Conservation (phyloP, 1,284 basidiomycete species). For the Ceratobasidium papillatum region DNA sequence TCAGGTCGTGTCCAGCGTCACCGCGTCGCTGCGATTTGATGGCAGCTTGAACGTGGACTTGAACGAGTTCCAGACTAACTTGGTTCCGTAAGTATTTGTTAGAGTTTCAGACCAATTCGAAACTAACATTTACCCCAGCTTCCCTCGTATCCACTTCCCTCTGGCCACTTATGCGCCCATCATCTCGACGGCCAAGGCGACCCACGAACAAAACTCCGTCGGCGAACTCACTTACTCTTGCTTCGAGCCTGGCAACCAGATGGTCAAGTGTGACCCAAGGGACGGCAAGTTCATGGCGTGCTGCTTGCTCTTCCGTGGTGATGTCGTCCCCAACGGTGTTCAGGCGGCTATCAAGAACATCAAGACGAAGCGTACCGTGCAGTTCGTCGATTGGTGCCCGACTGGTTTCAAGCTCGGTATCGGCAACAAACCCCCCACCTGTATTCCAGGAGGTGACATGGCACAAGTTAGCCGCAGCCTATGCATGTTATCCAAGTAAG, state of each 20-base stretch:
- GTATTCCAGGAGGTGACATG: constrained; percentile 93
- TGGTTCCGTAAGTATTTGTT: constrained; percentile 78
- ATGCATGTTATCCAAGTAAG: constrained; percentile 92
- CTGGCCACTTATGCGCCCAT: constrained; percentile 96
- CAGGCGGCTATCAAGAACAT: constrained; percentile 92
- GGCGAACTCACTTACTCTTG: constrained; percentile 98
- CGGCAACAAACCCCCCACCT: constrained; percentile 93
- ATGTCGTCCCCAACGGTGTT: constrained; percentile 95
- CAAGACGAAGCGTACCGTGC: constrained; percentile 97
- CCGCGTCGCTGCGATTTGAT: constrained; percentile 96
- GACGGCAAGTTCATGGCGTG: constrained; percentile 98
- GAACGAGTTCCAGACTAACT: constrained; percentile 98
- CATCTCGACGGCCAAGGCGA: constrained; percentile 83
- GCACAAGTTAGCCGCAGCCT: constrained; percentile 94
- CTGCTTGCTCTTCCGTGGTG: constrained; percentile 90
- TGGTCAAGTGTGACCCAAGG: constrained; percentile 96
- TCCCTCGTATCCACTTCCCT: constrained; percentile 99
- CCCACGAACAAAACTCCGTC: constrained; percentile 97
- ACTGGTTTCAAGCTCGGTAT: constrained; percentile 76
- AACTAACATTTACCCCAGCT: constrained; percentile 58
- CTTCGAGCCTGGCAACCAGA: constrained; percentile 98
- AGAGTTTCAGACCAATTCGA: not conserved
- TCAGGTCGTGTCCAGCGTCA: constrained; percentile 97
- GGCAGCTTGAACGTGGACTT: constrained; percentile 98
- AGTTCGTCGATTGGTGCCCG: constrained; percentile 95